Evolutionary conservation across 2,329 filamentous ascomycete genomes (phyloP).

Genomic region (Alternaria hordeiaustralica): DNA sequence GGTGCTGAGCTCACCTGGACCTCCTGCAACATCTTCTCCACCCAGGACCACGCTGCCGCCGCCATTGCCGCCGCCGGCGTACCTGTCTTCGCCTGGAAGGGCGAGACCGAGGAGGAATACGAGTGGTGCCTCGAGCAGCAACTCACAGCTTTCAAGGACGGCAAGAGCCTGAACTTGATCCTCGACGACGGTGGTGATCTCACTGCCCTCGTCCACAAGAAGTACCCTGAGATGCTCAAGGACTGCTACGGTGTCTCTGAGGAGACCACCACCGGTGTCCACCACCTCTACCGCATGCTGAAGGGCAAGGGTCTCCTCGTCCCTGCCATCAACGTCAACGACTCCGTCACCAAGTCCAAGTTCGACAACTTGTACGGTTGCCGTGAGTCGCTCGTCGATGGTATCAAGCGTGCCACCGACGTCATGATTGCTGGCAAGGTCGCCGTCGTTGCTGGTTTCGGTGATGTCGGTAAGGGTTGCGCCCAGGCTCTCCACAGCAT

Average conservation of each 20-base stretch:
- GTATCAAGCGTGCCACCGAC: conserved; percentile 99
- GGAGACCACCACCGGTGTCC: conserved; percentile 99
- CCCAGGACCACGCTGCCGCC: conserved; percentile 96
- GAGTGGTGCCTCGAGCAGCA: conserved; percentile 99
- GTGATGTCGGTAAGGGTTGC: conserved; percentile 99
- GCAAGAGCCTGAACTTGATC: conserved; percentile 96
- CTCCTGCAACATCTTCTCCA: conserved; percentile 99
- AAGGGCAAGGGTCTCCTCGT: conserved; percentile 79
- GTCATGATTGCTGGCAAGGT: conserved; percentile 99
- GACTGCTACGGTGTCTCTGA: conserved; percentile 98
- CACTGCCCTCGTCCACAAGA: conserved; percentile 93
- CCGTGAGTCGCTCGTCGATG: conserved; percentile 97
- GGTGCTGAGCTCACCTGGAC: conserved; percentile 99
- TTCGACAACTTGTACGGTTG: conserved; percentile 99
- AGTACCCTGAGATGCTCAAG: conserved; percentile 98
- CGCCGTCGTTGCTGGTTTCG: conserved; percentile 95
- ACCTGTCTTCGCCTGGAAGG: conserved; percentile 83
- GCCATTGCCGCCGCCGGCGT: conserved; percentile 94
- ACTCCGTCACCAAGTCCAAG: conserved; percentile 99
- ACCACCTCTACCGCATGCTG: conserved; percentile 99
- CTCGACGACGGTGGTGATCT: conserved; percentile 98
- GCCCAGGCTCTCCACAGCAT: conserved; percentile 94
- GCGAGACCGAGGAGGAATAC: conserved; percentile 99
- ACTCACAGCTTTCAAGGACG: conserved; percentile 94
- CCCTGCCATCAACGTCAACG: conserved; percentile 98